phyloP scores from a whole-genome alignment of 805 yeast species.

The Yamadazyma insecticola region DNA sequence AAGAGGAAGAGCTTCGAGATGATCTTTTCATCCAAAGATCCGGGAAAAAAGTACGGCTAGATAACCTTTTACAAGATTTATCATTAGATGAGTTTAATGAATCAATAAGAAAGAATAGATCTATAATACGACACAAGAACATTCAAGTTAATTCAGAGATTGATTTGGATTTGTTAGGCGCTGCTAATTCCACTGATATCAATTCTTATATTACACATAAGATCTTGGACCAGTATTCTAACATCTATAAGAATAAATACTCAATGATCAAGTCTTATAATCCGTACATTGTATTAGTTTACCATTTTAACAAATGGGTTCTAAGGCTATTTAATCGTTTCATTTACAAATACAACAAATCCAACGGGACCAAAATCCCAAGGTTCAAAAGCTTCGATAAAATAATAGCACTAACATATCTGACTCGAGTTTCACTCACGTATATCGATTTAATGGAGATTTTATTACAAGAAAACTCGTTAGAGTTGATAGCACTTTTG shows the following conservation, averaged over 20 bases:
- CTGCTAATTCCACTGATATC: too few species aligned
- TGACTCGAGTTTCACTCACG: too few species aligned
- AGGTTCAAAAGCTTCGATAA: slow-evolving; percentile 19
- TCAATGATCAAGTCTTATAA: slow-evolving; percentile 22
- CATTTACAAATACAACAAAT: slow-evolving; percentile 22
- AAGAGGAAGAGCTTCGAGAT: too few species aligned
- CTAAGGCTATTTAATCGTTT: slow-evolving; percentile 32
- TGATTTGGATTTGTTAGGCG: too few species aligned
- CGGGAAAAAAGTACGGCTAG: slow-evolving; percentile 28
- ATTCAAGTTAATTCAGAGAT: too few species aligned
- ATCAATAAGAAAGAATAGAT: slow-evolving; percentile 1
- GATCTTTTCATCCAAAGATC: slow-evolving; percentile 5
- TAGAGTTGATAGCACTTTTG: too few species aligned
- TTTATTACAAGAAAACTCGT: slow-evolving; percentile 21
- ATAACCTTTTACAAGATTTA: slow-evolving; percentile 21
- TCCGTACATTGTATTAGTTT: slow-evolving; percentile 19
- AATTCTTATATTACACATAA: slow-evolving; percentile 12
- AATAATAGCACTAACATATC: too few species aligned
- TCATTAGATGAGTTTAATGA: slow-evolving; percentile 17
- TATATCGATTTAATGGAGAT: slow-evolving; percentile 19
- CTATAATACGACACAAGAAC: neutral
- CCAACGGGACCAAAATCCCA: slow-evolving; percentile 11
- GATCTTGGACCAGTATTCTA: slow-evolving; percentile 8
- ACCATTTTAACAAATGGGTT: slow-evolving; percentile 32
- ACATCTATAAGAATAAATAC: slow-evolving; percentile 2